phyloP scores from a whole-genome alignment of 73 alveolate species.

The Uronychia setigera region DNA sequence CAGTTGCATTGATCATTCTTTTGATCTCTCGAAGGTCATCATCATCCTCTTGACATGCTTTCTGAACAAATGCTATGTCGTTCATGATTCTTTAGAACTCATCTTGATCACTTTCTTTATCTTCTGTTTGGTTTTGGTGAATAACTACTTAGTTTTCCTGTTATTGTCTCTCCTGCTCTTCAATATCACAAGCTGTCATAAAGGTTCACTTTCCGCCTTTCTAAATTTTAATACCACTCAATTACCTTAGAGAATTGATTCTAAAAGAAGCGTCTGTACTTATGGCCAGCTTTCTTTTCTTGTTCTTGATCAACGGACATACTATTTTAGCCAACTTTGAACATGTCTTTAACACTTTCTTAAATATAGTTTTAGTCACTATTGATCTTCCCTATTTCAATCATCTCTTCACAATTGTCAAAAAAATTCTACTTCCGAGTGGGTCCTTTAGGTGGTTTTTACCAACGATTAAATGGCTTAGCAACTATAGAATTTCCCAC shows the following conservation, averaged over 20 bases:
- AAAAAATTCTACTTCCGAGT: background rate
- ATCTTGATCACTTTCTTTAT: background rate
- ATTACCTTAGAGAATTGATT: background rate
- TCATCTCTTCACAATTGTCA: background rate
- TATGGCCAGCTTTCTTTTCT: background rate
- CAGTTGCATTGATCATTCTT: conserved; percentile 22
- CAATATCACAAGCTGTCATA: background rate
- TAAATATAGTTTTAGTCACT: background rate
- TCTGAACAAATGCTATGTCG: background rate
- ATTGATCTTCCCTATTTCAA: background rate
- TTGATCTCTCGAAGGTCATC: conserved; percentile 22
- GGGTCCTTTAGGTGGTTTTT: background rate
- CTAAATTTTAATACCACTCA: too few relatives aligned
- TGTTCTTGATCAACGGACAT: too few relatives aligned
- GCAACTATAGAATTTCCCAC: background rate
- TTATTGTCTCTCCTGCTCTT: background rate
- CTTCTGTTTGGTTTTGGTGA: too few relatives aligned
- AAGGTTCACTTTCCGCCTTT: background rate
- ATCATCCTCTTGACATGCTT: background rate
- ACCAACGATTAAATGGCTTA: background rate
- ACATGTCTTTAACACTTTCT: background rate
- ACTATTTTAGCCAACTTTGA: too few relatives aligned
- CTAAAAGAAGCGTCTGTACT: background rate
- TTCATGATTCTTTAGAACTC: background rate
- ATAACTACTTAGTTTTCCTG: background rate